Base-by-base conservation (phyloP, 2,329 filamentous ascomycete genomes). In the Fusarium hostae region DNA sequence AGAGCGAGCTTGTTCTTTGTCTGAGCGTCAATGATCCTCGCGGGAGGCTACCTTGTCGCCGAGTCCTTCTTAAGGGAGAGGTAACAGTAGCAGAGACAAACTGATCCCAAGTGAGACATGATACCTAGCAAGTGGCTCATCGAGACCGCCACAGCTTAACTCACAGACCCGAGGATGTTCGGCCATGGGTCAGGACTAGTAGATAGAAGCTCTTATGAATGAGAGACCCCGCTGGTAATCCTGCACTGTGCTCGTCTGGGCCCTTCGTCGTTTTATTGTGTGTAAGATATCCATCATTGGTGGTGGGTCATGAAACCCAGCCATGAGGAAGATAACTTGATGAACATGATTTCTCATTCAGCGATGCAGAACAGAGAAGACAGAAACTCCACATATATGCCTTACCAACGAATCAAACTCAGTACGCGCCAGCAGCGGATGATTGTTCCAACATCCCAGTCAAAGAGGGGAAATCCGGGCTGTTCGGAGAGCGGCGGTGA, bases 121-220 rank as follows among this genome's bases (percentile, higher is more conserved):
- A 72, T 59, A 70, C 70, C 65, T 67, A 39, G 58, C 74, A 61
- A 75, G 63, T 76, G 69, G 73, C 59, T 67, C 66, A 61, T 73
- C 66, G 67, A 76, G 71, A 75, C 74, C 69, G 74, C 72, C 74
- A 75, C 74, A 76, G 62, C 68, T 67, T 69, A 75, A 59, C 62
- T 67, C 55, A 61, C 63, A 68, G 65, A 73, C 73, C 64, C 64
- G 58, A 73, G 66, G 59, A 56, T 62, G 70, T 64, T 65, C 72
- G 74, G 61, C 59, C 58, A 70, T 50, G 54, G 55, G 58, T 67
- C 66, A 63, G 70, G 63, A 75, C 72, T 68, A 66, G 44, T 22
- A 41, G 30, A 44, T 35, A 40, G 48, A 52, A 35, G 40, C 30
- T 55, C 63, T 68, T 72, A 40, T 30, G 55, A 71, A 64, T 70